A percentile compares a stretch with the other conserved stretches of the same genome.
phyloP scores from a whole-genome alignment of 805 yeast genomes.

The Tetrapisispora phaffii region DNA sequence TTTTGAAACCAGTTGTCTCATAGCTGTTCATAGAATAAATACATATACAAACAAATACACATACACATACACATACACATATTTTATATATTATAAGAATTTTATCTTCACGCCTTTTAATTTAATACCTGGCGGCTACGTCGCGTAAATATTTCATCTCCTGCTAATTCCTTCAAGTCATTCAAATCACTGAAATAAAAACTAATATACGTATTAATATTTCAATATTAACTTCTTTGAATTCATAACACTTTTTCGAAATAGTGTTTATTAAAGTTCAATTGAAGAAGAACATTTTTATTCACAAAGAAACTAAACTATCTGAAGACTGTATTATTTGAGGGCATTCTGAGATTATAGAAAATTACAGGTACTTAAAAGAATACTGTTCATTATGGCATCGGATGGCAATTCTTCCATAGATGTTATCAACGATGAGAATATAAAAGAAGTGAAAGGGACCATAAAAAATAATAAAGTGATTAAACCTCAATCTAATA shows the following conservation, averaged over 20 bases:
- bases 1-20: constrained; percentile 14
- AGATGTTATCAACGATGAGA: neutral
- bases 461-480: neutral
- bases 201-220: too few relatives aligned
- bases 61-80: neutral
- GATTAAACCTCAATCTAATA: neutral
- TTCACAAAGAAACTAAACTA: too few relatives aligned
- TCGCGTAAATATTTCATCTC: neutral
- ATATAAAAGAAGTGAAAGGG: neutral
- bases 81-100: too few relatives aligned
- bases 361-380: neutral
- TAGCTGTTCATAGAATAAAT: neutral
- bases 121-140: neutral
- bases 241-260: neutral
- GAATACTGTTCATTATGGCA: neutral
- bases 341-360: too few relatives aligned
- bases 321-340: too few relatives aligned
- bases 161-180: neutral
- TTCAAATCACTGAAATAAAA: neutral
- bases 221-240: too few relatives aligned
- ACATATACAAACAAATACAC: neutral
- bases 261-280: neutral
- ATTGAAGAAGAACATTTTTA: too few relatives aligned
- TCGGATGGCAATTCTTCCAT: neutral
- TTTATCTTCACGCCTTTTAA: too few relatives aligned